These are phyloP conservation scores for Entonaema liquescens DNA, from an alignment of 495 filamentous ascomycete genomes.

Conservation along the genomic window DNA sequence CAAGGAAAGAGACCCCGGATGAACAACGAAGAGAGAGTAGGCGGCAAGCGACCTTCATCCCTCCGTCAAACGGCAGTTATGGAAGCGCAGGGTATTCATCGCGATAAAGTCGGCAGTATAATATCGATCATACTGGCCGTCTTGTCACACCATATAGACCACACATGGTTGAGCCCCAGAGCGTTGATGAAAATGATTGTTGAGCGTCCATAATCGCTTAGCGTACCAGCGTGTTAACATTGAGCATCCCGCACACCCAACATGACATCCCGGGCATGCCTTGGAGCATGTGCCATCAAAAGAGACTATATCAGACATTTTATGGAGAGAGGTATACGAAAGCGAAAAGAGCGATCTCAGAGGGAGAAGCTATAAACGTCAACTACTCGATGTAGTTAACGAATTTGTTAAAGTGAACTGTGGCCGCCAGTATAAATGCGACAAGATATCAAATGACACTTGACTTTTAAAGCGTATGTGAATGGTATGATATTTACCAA, in stretches of 20 bases:
- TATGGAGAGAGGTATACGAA: conserved; percentile 16
- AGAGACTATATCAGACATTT: conserved; percentile 30
- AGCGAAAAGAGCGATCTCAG: conserved; percentile 2
- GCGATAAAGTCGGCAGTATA: conserved; percentile 9
- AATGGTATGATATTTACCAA: neutral
- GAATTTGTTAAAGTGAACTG: conserved; percentile 6
- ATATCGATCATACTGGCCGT: neutral
- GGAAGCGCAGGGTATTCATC: conserved; percentile 42
- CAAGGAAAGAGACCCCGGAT: conserved; percentile 54
- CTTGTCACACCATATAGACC: neutral
- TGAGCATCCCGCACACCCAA: neutral
- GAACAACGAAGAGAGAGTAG: conserved; percentile 50
- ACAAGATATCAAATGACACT: conserved; percentile 17
- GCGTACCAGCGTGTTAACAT: conserved; percentile 1
- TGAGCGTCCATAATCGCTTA: neutral
- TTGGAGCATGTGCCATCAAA: conserved; percentile 4
- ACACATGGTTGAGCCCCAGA: conserved; percentile 3
- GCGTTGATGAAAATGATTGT: neutral
- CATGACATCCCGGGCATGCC: conserved; percentile 22
- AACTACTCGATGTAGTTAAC: conserved; percentile 24
- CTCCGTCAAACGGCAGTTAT: conserved; percentile 47
- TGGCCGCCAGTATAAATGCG: conserved; percentile 26
- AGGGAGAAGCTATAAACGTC: conserved; percentile 9
- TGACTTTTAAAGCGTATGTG: neutral
- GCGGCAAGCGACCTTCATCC: conserved; percentile 53